Percentiles rank a stretch among this genome's conserved stretches.
These are phyloP conservation scores for Cnidoscolus chayamansa DNA, from an alignment of 441 rosid genomes.

Conservation along the genomic window DNA sequence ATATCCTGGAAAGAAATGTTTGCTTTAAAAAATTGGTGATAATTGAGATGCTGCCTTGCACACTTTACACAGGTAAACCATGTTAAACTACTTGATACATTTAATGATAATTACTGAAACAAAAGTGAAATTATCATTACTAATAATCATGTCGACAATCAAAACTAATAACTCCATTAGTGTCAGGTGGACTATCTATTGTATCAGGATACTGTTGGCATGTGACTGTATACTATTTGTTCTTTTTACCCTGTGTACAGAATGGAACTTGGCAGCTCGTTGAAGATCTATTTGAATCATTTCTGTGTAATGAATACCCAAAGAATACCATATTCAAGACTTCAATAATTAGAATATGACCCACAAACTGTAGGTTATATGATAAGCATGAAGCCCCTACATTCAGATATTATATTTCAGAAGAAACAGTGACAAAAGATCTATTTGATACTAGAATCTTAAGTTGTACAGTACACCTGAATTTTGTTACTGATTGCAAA, in stretches of 20 bases:
- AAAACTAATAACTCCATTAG: not conserved
- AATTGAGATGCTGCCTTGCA: constrained; percentile 10
- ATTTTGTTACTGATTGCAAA: not conserved
- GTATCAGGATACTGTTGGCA: not conserved
- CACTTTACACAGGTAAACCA: constrained; percentile 16
- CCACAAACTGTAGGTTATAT: not conserved
- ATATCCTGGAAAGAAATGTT: not conserved
- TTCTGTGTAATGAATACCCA: not conserved
- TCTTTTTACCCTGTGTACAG: not conserved
- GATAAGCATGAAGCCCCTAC: not conserved
- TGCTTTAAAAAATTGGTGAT: constrained; percentile 13
- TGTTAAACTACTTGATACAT: not conserved
- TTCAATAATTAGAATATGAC: not conserved
- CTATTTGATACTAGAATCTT: not conserved
- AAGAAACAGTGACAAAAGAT: not conserved
- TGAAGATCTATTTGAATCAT: not conserved
- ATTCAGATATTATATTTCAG: not conserved
- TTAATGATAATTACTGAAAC: constrained; percentile 24
- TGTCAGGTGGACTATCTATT: not conserved
- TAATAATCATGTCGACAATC: not conserved
- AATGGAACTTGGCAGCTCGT: not conserved
- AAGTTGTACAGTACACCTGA: not conserved
- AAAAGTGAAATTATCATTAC: constrained; percentile 5
- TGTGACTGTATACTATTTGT: not conserved
- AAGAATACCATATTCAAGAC: not conserved